Evolutionary conservation across 1,284 basidiomycete species (phyloP).

Genomic region (Lentinula novae-zelandiae): DNA sequence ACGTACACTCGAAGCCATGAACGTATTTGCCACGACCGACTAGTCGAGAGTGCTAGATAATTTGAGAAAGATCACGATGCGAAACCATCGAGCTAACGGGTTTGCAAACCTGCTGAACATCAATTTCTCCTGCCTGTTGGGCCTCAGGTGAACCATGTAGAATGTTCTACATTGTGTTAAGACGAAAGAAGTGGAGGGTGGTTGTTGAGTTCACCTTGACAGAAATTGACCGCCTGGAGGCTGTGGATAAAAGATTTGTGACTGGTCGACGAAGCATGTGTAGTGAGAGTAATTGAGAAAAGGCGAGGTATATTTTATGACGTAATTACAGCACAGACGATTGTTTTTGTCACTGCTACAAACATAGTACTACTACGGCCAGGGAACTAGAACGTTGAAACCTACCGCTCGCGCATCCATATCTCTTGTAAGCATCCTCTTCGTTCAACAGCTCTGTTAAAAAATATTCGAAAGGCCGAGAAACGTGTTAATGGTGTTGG

Average conservation of each 20-base stretch:
- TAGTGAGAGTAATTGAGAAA: background rate
- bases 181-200: background rate
- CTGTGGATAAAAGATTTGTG: conserved; percentile 21
- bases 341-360: no score
- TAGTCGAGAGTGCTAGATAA: conserved; percentile 63
- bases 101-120: conserved; percentile 48
- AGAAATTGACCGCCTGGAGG: conserved; percentile 47
- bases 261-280: conserved; percentile 23
- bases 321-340: background rate
- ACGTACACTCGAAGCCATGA: conserved; percentile 84
- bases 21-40: conserved; percentile 86
- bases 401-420: conserved; percentile 32
- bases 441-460: conserved; percentile 25
- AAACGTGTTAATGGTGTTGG: background rate
- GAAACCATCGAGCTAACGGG: background rate
- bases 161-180: conserved; percentile 38
- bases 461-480: conserved; percentile 28
- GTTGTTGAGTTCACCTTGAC: conserved; percentile 47
- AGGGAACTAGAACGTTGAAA: background rate
- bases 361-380: no score
- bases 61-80: background rate
- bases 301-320: background rate
- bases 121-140: conserved; percentile 75
- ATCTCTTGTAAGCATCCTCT: conserved; percentile 47
- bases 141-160: conserved; percentile 82